Evolutionary conservation across 768 basidiomycete species (phyloP).

Genomic region (Termitomyces sp.): DNA sequence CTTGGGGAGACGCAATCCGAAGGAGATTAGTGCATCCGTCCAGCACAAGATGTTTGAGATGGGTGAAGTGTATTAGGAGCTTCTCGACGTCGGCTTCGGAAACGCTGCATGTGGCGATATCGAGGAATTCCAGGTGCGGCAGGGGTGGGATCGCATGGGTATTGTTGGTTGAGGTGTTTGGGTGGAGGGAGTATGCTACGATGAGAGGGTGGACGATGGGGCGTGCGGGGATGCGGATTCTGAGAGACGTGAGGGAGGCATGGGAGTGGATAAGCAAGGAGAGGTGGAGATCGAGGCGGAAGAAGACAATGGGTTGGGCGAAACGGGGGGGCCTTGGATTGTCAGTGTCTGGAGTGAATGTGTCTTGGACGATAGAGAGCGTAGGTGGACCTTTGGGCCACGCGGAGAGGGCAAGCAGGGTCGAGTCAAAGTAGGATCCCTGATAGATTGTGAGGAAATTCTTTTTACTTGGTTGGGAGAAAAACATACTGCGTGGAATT

Average conservation of each 20-base stretch:
- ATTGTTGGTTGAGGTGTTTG: background rate
- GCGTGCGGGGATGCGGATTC: conserved; percentile 71
- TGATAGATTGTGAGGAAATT: conserved; percentile 17
- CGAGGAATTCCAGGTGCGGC: conserved; percentile 55
- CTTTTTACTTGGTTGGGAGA: no score
- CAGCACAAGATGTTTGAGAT: conserved; percentile 60
- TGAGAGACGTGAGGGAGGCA: conserved; percentile 46
- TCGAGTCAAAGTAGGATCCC: conserved; percentile 84
- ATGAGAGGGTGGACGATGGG: conserved; percentile 40
- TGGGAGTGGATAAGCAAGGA: conserved; percentile 40
- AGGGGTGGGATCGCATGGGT: conserved; percentile 25
- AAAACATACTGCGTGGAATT: conserved; percentile 62
- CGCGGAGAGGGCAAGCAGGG: conserved; percentile 51
- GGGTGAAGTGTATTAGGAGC: conserved; percentile 43
- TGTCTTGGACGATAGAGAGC: conserved; percentile 66
- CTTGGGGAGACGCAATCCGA: conserved; percentile 43
- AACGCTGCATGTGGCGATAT: conserved; percentile 69
- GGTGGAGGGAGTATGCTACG: background rate
- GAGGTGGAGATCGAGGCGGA: conserved; percentile 52
- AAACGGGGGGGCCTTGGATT: conserved; percentile 31
- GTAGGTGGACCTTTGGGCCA: conserved; percentile 46
- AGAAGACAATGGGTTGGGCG: conserved; percentile 89
- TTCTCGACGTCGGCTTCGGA: conserved; percentile 47
- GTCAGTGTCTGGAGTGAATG: conserved; percentile 34
- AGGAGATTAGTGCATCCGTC: conserved; percentile 60